A percentile compares a stretch with the other conserved stretches of the same genome.
Evolutionary conservation across 2,329 filamentous ascomycete genomes (phyloP).

Genomic region (Byssoonygena ceratinophila): DNA sequence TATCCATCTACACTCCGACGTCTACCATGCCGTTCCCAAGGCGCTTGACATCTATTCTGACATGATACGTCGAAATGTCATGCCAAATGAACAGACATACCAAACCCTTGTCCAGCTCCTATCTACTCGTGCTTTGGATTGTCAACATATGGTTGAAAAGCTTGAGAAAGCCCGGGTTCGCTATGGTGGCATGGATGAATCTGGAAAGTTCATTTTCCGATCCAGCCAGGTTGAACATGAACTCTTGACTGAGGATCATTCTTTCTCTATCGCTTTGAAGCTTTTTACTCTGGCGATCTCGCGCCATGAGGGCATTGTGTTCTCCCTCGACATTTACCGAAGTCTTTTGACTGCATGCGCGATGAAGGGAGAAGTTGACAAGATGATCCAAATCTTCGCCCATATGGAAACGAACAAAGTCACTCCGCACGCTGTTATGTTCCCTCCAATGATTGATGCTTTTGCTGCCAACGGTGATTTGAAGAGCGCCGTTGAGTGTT

Average conservation of each 20-base stretch:
- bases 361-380: slow-evolving; percentile 63
- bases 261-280: slow-evolving; percentile 72
- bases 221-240: slow-evolving; percentile 81
- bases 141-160: slow-evolving; percentile 58
- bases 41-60: slow-evolving; percentile 91
- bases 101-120: slow-evolving; percentile 76
- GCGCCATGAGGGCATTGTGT: slow-evolving; percentile 49
- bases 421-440: slow-evolving; percentile 67
- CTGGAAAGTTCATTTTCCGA: slow-evolving; percentile 75
- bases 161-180: slow-evolving; percentile 74
- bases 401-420: slow-evolving; percentile 77
- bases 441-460: slow-evolving; percentile 88
- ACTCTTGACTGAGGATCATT: slow-evolving; percentile 77
- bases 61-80: slow-evolving; percentile 78
- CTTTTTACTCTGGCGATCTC: slow-evolving; percentile 68
- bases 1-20: slow-evolving; percentile 67
- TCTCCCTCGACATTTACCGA: slow-evolving; percentile 74
- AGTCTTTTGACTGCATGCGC: slow-evolving; percentile 81
- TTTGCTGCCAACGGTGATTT: slow-evolving; percentile 75
- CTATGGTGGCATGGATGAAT: slow-evolving; percentile 74
- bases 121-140: slow-evolving; percentile 68
- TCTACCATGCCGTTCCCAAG: slow-evolving; percentile 76
- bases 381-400: slow-evolving; percentile 83
- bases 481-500: slow-evolving; percentile 81
- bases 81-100: slow-evolving; percentile 76